Evolutionary conservation across 805 yeast genomes (phyloP).

Genomic region (Metschnikowia kofuensis): DNA sequence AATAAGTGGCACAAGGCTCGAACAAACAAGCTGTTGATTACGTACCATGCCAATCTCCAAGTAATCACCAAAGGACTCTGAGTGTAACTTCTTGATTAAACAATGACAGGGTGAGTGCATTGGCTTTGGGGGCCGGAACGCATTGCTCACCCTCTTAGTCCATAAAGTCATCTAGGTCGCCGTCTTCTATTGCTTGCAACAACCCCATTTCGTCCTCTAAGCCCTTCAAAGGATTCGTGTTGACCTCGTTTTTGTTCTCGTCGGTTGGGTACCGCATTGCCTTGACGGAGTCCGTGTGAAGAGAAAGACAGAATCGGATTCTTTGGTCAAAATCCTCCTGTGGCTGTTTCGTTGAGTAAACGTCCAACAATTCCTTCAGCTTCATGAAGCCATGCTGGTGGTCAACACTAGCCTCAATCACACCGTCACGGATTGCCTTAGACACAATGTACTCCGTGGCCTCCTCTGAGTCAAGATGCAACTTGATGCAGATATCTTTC

Average conservation of each 20-base stretch:
- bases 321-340: constrained; percentile 88
- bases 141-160: constrained; percentile 22
- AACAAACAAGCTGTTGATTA: too few relatives aligned
- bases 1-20: too few relatives aligned
- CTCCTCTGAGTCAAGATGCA: constrained; percentile 90
- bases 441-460: constrained; percentile 96
- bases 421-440: constrained; percentile 95
- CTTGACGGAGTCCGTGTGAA: constrained; percentile 89
- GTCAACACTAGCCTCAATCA: constrained; percentile 89
- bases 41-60: too few relatives aligned
- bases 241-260: constrained; percentile 28
- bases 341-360: constrained; percentile 85
- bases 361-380: constrained; percentile 79
- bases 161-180: constrained; percentile 51
- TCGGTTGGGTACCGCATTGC: constrained; percentile 86
- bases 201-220: constrained; percentile 42
- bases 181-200: constrained; percentile 51
- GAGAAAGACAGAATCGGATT: constrained; percentile 83
- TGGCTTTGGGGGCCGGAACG: too few relatives aligned
- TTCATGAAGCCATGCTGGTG: constrained; percentile 91
- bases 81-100: too few relatives aligned
- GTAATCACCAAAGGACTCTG: too few relatives aligned
- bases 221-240: constrained; percentile 28
- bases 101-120: too few relatives aligned
- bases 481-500: constrained; percentile 88